Base-by-base conservation (phyloP, 345 rosid species). In the Anacardium occidentale region DNA sequence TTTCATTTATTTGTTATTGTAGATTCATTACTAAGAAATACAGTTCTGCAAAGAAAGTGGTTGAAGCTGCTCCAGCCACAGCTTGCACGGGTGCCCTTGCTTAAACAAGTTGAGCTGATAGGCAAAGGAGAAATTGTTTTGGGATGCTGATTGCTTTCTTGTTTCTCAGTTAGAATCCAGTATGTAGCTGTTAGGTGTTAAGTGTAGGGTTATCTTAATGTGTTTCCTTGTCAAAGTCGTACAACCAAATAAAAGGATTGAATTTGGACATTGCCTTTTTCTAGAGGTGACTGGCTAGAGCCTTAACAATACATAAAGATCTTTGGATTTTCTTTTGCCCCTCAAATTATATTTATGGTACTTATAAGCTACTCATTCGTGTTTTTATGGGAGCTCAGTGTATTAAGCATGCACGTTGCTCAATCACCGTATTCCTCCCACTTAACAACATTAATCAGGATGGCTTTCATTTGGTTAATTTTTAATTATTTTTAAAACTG, bases 1-100 rank as follows among this genome's bases (percentile, higher is more conserved):
- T 17, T 50, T 54, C 20, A 32, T 67, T 4, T 8, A 18, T 5
- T 10, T 73, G 34, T 5, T 37, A 22, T 66, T 73, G 76, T 80
- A 93, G 98, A 86, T 93, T 93, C 76, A 84, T 91, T 77, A 89
- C 98, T 77, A 89, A 86, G 89, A 91, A 89, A 69, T 89, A 84
- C 83, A 86, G 95, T 78, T 76, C 81, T 64, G 83, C 82, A 18
- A 93, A 80, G 86, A 79, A 81, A 65, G 82, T 80, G 74, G 76
- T 85, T 5, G 97, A 88, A 73, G 84, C 85, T 66, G 78, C 82
- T 76, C 95, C 95, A 57, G 91, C 90, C 77, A 86, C 92, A 58
- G 92, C 91, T 56, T 86, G 91, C 64, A 85, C 97, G 0, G 88
- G 86, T 20, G 85, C 90, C 77, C 48, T 86, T 78, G 90, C 90